Evolutionary conservation across 106 monocot species (phyloP).

Genomic region (Dendrobium chrysotoxum): DNA sequence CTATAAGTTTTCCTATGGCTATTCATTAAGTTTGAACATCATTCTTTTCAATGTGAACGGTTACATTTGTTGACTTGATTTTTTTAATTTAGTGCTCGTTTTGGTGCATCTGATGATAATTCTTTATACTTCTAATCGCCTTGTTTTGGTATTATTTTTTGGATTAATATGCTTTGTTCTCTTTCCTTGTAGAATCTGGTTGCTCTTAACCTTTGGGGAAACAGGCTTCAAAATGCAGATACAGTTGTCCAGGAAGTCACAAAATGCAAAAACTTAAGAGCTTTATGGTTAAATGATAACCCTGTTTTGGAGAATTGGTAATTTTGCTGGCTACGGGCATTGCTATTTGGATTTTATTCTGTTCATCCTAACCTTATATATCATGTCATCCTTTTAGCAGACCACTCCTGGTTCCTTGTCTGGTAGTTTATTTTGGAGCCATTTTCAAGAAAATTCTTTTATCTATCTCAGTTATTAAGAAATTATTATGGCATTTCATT

Average conservation of each 20-base stretch:
- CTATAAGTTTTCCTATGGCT: not conserved
- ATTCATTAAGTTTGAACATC: not conserved
- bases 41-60: not conserved
- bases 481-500: not conserved
- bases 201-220: slow-evolving; percentile 96
- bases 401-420: not conserved
- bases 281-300: slow-evolving; percentile 94
- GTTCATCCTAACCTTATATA: not conserved
- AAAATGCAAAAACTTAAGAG: slow-evolving; percentile 65
- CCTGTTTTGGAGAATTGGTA: slow-evolving; percentile 50
- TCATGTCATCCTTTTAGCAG: not conserved
- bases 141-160: not conserved
- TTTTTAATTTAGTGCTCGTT: not conserved
- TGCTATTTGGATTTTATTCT: not conserved
- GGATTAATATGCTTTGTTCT: slow-evolving; percentile 3
- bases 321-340: slow-evolving; percentile 1
- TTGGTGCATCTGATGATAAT: not conserved
- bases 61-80: not conserved
- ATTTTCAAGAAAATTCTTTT: not conserved
- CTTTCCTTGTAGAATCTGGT: slow-evolving; percentile 57
- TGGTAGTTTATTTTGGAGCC: not conserved
- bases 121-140: not conserved
- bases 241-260: slow-evolving; percentile 47
- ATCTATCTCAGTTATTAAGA: not conserved
- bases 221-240: slow-evolving; percentile 68